Conservation (phyloP, 148 eudicot species). For the Silene uniflora region DNA sequence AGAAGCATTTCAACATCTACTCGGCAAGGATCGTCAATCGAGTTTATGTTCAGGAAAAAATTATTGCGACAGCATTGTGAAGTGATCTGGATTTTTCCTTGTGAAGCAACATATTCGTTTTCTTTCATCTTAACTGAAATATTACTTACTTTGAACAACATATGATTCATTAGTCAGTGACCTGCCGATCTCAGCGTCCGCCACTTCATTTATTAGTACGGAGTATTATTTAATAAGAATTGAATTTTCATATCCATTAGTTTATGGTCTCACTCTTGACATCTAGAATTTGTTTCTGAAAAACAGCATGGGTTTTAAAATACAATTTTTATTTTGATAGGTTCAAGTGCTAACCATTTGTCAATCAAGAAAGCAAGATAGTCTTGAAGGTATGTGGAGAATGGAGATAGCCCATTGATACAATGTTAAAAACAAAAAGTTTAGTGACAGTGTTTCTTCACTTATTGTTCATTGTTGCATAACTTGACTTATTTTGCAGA, state of each 20-base stretch:
- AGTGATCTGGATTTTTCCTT: background rate
- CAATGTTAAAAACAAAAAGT: background rate
- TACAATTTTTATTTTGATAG: slow-evolving; percentile 28
- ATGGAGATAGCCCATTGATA: background rate
- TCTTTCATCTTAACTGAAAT: background rate
- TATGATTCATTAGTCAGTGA: background rate
- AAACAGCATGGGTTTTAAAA: background rate
- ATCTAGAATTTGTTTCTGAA: background rate
- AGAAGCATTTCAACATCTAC: background rate
- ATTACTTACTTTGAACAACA: background rate
- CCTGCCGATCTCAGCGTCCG: background rate
- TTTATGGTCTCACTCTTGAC: background rate
- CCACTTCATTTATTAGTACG: background rate
- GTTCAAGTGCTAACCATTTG: slow-evolving; percentile 78
- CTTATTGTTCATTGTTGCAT: background rate
- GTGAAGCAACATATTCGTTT: background rate
- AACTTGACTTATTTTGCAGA: slow-evolving; percentile 37
- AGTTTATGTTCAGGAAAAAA: background rate
- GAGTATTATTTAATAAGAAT: background rate
- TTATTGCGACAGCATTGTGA: background rate
- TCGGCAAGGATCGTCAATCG: background rate
- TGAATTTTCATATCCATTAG: background rate
- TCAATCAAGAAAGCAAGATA: slow-evolving; percentile 54
- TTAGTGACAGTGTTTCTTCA: background rate
- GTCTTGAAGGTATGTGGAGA: slow-evolving; percentile 46